Evolutionary conservation across 2,329 filamentous ascomycete species (phyloP), one percentile per base, ranked within the genome.

Genomic region (Aspergillus bombycis): DNA sequence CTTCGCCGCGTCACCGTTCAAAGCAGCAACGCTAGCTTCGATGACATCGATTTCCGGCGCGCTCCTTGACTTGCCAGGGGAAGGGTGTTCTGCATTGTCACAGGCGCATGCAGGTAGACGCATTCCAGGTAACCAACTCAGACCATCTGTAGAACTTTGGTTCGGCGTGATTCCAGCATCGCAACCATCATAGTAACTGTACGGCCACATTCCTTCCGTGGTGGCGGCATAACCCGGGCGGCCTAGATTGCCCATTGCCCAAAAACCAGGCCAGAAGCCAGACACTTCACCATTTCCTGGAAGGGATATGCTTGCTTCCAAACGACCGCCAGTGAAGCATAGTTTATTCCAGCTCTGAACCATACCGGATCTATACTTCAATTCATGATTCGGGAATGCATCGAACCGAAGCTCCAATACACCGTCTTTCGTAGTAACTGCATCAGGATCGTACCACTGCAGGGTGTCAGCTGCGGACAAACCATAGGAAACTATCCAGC

Each of bases 221-320:
- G 89, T 90, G 11, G 88, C 86, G 36, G 87, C 83, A 75, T 90
- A 90, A 14, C 89, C 89, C 30, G 89, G 87, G 67, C 89, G 83
- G 43, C 86, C 89, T 26, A 92, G 82, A 71, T 92, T 92, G 5
- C 89, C 89, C 88, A 92, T 91, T 0, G 88, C 83, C 89, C 89
- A 92, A 76, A 91, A 90, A 76, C 89, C 89, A 48, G 89, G 89
- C 89, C 89, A 92, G 77, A 91, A 89, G 62, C 89, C 89, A 61
- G 86, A 83, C 16, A 87, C 84, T 66, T 91, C 87, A 53, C 89
- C 89, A 54, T 82, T 78, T 19, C 89, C 89, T 16, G 89, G 89
- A 7, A 92, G 80, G 4, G 89, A 91, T 58, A 91, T 87, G 71
- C 87, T 89, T 23, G 88, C 88, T 77, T 92, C 89, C 16, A 92